Conservation (phyloP, 148 eudicot genomes). For the Gaultheria prostrata region DNA sequence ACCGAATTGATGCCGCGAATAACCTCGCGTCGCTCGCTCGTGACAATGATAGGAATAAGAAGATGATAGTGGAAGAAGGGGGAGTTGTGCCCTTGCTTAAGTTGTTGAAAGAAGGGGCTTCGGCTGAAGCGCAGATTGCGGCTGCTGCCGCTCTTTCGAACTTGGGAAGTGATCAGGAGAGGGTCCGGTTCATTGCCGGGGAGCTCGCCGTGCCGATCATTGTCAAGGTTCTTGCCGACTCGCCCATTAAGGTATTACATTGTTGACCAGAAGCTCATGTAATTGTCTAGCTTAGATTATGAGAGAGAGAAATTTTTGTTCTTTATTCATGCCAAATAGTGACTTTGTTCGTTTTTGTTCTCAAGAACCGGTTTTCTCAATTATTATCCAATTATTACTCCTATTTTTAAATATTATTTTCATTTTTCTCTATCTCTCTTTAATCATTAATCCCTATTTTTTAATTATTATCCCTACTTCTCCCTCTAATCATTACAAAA, state of each 20-base stretch:
- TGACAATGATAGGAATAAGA: constrained; percentile 48
- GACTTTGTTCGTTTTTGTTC: no score
- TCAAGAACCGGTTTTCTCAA: no score
- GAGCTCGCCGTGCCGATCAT: constrained; percentile 47
- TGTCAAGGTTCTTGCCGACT: constrained; percentile 51
- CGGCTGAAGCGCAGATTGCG: constrained; percentile 56
- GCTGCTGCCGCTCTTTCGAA: constrained; percentile 50
- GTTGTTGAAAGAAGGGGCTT: constrained; percentile 60
- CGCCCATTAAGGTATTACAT: constrained; percentile 28
- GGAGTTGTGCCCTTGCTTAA: constrained; percentile 57
- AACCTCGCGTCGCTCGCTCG: constrained; percentile 44
- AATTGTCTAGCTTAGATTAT: not conserved
- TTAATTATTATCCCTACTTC: no score
- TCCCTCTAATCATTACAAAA: no score
- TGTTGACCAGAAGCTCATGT: not conserved
- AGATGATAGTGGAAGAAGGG: constrained; percentile 68
- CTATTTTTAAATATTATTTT: no score
- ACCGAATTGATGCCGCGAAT: constrained; percentile 55
- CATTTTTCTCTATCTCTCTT: no score
- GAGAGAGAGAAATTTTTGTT: no score
- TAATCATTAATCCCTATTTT: no score
- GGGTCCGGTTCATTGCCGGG: constrained; percentile 35
- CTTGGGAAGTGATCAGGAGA: constrained; percentile 45
- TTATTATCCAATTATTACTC: no score
- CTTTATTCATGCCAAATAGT: no score